Percentiles rank a stretch among this genome's conserved stretches.
Conservation (phyloP, 176 grass and related monocot genomes). For the Oryza nivara region DNA sequence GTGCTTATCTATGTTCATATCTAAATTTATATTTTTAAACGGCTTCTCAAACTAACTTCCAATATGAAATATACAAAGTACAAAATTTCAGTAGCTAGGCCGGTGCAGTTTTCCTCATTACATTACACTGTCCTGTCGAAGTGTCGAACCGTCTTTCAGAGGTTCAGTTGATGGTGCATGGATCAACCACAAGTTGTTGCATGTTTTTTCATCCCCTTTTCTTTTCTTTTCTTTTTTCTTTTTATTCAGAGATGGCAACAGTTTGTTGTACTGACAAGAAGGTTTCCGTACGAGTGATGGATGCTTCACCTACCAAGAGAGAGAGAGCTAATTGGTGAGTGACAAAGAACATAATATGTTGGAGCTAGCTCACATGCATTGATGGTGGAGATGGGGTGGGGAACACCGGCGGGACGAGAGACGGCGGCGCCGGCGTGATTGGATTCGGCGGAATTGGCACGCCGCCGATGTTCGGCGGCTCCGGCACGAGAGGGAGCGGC, state of each 20-base stretch:
- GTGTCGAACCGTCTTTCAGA: neutral
- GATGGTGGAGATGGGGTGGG: conserved; percentile 50
- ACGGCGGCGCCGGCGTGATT: conserved; percentile 47
- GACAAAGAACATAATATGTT: neutral
- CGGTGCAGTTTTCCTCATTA: neutral
- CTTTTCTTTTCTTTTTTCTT: neutral
- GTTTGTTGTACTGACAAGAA: neutral
- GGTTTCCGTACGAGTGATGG: neutral
- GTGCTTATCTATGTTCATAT: too few relatives aligned
- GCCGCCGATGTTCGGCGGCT: conserved; percentile 55
- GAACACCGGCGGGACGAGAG: conserved; percentile 41
- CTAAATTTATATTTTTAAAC: neutral
- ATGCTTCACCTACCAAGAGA: conserved; percentile 16
- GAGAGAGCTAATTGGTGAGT: neutral
- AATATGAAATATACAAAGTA: neutral
- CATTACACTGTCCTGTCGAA: neutral
- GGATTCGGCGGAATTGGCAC: conserved; percentile 58
- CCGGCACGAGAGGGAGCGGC: conserved; percentile 49
- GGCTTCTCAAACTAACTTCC: neutral
- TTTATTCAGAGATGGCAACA: neutral
- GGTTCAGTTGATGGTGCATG: neutral
- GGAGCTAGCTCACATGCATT: conserved; percentile 32
- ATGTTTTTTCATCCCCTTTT: neutral
- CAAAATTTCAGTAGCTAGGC: neutral
- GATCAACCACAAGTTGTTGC: neutral